Evolutionary conservation across 441 rosid species (phyloP).

Genomic region (Capsella rubella): DNA sequence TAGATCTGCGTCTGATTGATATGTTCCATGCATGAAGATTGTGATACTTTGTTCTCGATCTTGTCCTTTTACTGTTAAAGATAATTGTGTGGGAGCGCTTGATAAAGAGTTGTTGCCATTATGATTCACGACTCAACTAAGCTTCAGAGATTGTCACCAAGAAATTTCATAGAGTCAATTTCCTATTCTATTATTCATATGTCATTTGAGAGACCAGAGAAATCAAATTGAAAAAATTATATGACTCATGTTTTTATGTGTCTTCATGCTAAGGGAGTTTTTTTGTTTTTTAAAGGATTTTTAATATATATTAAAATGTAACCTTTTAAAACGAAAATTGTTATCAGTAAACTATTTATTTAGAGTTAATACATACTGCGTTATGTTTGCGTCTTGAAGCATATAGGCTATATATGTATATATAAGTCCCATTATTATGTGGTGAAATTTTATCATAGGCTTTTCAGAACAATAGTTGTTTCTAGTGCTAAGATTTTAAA

Average conservation of each 20-base stretch:
- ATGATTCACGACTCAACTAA: not conserved
- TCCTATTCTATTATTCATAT: not conserved
- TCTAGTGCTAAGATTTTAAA: not conserved
- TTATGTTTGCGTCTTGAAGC: constrained; percentile 18
- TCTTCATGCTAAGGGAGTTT: too few species aligned
- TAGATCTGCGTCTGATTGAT: too few species aligned
- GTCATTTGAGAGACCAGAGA: not conserved
- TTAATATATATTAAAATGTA: not conserved
- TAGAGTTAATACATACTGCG: not conserved
- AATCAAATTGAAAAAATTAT: not conserved
- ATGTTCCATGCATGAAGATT: not conserved
- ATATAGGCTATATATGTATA: not conserved
- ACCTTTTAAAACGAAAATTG: not conserved
- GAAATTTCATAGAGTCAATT: not conserved
- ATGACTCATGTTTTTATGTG: too few species aligned
- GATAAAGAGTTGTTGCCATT: constrained; percentile 11
- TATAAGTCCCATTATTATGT: constrained; percentile 1
- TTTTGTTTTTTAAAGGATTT: too few species aligned
- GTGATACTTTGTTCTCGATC: not conserved
- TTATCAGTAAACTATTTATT: too few species aligned
- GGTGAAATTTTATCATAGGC: constrained; percentile 13
- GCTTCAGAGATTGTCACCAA: too few species aligned
- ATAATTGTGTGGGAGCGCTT: not conserved
- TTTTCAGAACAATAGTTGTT: not conserved
- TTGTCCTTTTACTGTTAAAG: not conserved